These are phyloP conservation scores for Thalassiosira mediterranea DNA, from an alignment of 352 stramenopile genomes.

Conservation along the genomic window DNA sequence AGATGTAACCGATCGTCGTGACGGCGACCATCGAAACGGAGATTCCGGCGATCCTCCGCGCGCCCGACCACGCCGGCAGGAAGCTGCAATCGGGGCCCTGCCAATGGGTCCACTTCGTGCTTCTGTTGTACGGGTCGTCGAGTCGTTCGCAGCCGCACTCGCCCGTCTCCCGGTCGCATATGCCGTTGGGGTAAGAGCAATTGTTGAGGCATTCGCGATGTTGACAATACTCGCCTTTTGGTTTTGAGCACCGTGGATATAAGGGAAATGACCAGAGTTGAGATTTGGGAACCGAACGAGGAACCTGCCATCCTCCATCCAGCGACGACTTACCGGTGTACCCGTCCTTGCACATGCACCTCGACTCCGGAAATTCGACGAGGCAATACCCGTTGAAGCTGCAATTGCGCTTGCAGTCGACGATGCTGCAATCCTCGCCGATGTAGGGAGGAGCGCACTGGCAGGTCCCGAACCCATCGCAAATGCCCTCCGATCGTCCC, in stretches of 20 bases:
- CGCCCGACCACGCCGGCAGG: conserved; percentile 33
- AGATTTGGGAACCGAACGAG: too few relatives aligned
- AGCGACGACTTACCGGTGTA: conserved; percentile 71
- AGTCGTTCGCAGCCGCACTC: conserved; percentile 91
- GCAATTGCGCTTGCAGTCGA: conserved; percentile 92
- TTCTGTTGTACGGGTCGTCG: conserved; percentile 95
- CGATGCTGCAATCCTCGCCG: conserved; percentile 90
- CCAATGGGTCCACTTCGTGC: conserved; percentile 77
- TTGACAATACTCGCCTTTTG: conserved; percentile 90
- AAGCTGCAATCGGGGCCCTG: conserved; percentile 81
- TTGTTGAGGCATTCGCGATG: conserved; percentile 95
- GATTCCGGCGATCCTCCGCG: too few relatives aligned
- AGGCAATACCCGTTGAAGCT: conserved; percentile 93
- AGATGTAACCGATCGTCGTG: too few relatives aligned
- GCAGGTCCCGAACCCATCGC: conserved; percentile 94
- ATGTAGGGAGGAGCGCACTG: conserved; percentile 94
- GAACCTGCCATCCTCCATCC: conserved; percentile 21
- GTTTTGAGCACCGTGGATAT: background rate
- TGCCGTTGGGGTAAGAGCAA: conserved; percentile 94
- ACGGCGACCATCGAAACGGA: too few relatives aligned
- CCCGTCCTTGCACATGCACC: conserved; percentile 93
- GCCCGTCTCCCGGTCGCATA: conserved; percentile 88
- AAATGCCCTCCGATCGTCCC: conserved; percentile 93
- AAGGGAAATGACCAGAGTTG: too few relatives aligned
- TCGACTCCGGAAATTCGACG: conserved; percentile 93